A percentile compares a stretch with the other conserved stretches of the same genome.
Conservation (phyloP, 257 asterid genomes). For the Primulina eburnea region DNA sequence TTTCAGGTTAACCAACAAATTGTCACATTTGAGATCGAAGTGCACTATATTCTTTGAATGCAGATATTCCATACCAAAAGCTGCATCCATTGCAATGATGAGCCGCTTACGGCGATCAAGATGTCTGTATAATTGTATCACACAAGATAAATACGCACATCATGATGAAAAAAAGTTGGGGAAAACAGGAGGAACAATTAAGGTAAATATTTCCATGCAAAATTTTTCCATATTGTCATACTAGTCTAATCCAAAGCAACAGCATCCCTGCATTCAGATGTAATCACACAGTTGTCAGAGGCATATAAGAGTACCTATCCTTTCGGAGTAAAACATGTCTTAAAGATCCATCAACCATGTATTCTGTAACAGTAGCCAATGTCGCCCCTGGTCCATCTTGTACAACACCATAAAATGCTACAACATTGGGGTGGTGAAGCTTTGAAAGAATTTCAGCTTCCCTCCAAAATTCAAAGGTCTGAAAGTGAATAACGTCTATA, state of each 20-base stretch:
- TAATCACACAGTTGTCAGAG: not conserved
- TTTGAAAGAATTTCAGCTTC: conserved; percentile 73
- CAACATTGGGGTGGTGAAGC: conserved; percentile 82
- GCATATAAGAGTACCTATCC: conserved; percentile 44
- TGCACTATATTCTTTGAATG: conserved; percentile 93
- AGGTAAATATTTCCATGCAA: not conserved
- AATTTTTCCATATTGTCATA: not conserved
- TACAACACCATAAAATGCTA: conserved; percentile 75
- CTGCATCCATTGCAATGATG: conserved; percentile 94
- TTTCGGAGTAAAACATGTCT: conserved; percentile 66
- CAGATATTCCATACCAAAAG: conserved; percentile 95
- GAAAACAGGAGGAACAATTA: not conserved
- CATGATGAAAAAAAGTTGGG: conserved; percentile 7
- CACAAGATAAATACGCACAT: conserved; percentile 1
- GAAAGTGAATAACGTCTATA: conserved; percentile 25
- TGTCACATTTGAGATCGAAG: conserved; percentile 94
- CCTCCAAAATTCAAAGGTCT: conserved; percentile 69
- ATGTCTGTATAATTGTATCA: conserved; percentile 45
- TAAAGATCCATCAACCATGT: conserved; percentile 69
- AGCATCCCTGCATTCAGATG: not conserved
- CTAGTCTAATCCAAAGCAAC: not conserved
- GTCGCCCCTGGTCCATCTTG: conserved; percentile 77
- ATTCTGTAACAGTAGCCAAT: conserved; percentile 67
- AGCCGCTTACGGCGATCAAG: conserved; percentile 83
- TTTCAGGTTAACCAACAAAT: conserved; percentile 78